Percentiles rank a stretch among this genome's conserved stretches.
phyloP scores from a whole-genome alignment of 345 rosid genomes.

The Atalantia buxifolia region DNA sequence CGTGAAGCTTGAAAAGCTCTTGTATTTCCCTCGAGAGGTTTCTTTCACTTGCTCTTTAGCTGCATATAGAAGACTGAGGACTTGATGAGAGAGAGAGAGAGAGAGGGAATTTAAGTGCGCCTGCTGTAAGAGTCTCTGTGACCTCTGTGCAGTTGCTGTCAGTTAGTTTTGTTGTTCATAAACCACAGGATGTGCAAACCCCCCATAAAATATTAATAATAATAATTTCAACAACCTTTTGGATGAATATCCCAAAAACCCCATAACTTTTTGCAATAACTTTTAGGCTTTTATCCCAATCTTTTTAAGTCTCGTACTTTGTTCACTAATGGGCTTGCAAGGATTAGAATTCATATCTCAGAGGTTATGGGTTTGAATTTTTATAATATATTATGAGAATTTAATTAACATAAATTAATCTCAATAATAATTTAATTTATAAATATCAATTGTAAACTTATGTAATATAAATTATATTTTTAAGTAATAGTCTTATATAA shows the following conservation, averaged over 20 bases:
- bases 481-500: too few relatives aligned
- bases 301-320: too few relatives aligned
- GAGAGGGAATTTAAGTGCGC: constrained; percentile 15
- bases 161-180: not conserved
- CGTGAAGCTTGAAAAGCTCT: not conserved
- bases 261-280: not conserved
- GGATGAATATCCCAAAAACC: constrained; percentile 8
- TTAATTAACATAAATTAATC: too few relatives aligned
- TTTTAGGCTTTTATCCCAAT: not conserved
- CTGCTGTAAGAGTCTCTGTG: constrained; percentile 6
- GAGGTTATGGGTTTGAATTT: too few relatives aligned
- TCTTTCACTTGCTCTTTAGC: not conserved
- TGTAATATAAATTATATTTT: too few relatives aligned
- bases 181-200: constrained; percentile 12
- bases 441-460: too few relatives aligned
- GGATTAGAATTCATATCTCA: too few relatives aligned
- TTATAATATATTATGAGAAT: too few relatives aligned
- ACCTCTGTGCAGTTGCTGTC: constrained; percentile 24
- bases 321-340: too few relatives aligned
- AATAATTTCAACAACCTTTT: not conserved
- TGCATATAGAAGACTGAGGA: not conserved
- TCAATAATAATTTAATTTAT: too few relatives aligned
- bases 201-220: not conserved
- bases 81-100: not conserved
- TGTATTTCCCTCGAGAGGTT: not conserved